Base-by-base conservation (phyloP, 257 asterid species). In the Nicotiana noctiflora region DNA sequence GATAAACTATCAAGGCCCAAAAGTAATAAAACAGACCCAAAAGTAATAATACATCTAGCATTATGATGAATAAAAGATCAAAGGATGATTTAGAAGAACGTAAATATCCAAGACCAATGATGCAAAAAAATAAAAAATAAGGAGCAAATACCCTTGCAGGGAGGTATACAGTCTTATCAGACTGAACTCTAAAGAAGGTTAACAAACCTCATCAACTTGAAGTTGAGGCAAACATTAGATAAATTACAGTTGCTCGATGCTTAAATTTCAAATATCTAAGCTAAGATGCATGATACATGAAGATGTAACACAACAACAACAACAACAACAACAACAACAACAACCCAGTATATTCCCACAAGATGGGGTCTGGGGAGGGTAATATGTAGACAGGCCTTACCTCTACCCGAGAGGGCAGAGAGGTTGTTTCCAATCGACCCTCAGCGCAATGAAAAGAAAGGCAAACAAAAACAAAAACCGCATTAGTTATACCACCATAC, bases 101-200 rank as follows among this genome's bases (percentile, higher is more conserved):
- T 14, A 64, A 13, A 64, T 29, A 64, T 29, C 6, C 46, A 64
- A 29, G 34, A 66, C 31, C 67, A 82, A 75, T 53, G 32, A 67
- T 66, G 82, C 60, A 78, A 1, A 40, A 75, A 78, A 4, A 57
- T 49, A 7, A 1, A 40, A 75, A 78, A 4, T 49, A 56, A 62
- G 64, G 70, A 78, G 77, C 53, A 46, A 59, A 31, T 18, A 32
- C 76, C 80, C 82, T 77, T 81, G 63, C 80, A 84, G 7, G 59
- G 78, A 55, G 63, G 78, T 63, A 31, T 21, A 10, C 72, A 53
- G 29, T 64, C 34, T 56, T 37, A 63, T 19, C 59, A 18, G 40
- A 37, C 55, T 31, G 34, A 31, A 31, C 34, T 29, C 32, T 62
- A 82, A 78, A 82, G 65, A 75, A 18, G 64, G 80, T 55, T 51